These are phyloP conservation scores for Trichaptum fuscoviolaceum DNA, from an alignment of 768 basidiomycete genomes.

Conservation along the genomic window DNA sequence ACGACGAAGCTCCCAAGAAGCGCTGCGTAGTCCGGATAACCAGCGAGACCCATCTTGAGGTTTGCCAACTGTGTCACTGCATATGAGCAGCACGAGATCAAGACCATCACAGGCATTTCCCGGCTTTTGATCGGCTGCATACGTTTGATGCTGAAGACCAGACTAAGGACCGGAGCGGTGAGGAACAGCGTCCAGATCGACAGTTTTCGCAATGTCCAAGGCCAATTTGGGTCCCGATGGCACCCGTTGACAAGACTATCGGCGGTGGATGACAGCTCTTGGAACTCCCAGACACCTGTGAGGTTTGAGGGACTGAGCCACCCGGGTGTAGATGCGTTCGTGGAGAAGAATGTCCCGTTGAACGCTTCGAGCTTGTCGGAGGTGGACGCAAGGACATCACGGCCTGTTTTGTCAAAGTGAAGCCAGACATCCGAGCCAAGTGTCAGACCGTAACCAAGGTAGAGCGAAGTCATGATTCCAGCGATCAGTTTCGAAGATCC, in stretches of 20 bases:
- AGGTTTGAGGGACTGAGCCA: slow-evolving; percentile 37
- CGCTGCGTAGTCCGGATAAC: slow-evolving; percentile 74
- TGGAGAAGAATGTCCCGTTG: slow-evolving; percentile 63
- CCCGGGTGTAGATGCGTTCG: slow-evolving; percentile 38
- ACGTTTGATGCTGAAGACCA: slow-evolving; percentile 69
- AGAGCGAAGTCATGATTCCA: slow-evolving; percentile 81
- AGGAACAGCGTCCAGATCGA: slow-evolving; percentile 73
- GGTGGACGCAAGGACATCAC: slow-evolving; percentile 51
- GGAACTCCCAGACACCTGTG: slow-evolving; percentile 62
- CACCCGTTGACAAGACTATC: slow-evolving; percentile 55
- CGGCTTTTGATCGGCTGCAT: slow-evolving; percentile 68
- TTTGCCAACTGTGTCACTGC: slow-evolving; percentile 79
- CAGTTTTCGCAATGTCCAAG: slow-evolving; percentile 81
- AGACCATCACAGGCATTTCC: slow-evolving; percentile 77
- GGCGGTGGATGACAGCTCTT: slow-evolving; percentile 28
- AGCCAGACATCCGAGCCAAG: slow-evolving; percentile 80
- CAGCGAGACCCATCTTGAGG: slow-evolving; percentile 5
- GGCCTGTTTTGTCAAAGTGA: slow-evolving; percentile 56
- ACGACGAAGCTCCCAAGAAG: slow-evolving; percentile 83
- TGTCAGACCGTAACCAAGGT: slow-evolving; percentile 80
- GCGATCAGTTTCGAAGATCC: slow-evolving; percentile 87
- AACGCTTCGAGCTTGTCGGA: slow-evolving; percentile 47
- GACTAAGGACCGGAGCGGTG: slow-evolving; percentile 71
- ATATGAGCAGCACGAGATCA: slow-evolving; percentile 80
- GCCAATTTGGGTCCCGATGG: slow-evolving; percentile 55